These are phyloP conservation scores for Cladosporium sp. DNA, from an alignment of 2,329 filamentous ascomycete genomes.

Conservation along the genomic window DNA sequence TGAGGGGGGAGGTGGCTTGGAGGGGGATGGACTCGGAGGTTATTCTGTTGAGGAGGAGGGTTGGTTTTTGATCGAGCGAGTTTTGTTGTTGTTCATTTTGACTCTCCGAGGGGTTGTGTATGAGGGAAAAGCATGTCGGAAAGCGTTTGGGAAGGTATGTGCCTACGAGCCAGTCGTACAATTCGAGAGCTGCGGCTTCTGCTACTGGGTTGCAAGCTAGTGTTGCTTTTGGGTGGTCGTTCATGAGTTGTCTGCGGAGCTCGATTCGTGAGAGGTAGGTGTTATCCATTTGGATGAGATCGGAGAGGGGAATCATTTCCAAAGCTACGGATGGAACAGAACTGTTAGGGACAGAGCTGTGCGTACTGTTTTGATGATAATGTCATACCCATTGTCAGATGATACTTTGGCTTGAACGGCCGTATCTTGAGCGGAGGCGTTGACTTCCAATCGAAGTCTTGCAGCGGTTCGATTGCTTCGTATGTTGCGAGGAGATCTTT, in stretches of 20 bases:
- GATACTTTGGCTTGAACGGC: constrained; percentile 58
- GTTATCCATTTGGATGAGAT: constrained; percentile 56
- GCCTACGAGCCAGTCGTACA: constrained; percentile 52
- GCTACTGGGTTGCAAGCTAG: constrained; percentile 35
- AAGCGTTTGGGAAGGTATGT: constrained; percentile 56
- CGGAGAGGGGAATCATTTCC: constrained; percentile 49
- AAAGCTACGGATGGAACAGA: constrained; percentile 41
- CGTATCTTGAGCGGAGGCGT: constrained; percentile 52
- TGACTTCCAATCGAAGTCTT: constrained; percentile 48
- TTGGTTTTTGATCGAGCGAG: background rate
- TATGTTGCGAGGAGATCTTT: constrained; percentile 29
- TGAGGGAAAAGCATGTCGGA: constrained; percentile 41
- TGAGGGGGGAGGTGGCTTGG: constrained; percentile 27
- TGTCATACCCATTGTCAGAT: constrained; percentile 60
- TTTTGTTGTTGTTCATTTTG: constrained; percentile 17
- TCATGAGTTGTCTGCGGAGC: constrained; percentile 47
- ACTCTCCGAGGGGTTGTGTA: constrained; percentile 8
- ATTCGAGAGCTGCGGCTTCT: constrained; percentile 49
- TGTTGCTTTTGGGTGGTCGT: constrained; percentile 39
- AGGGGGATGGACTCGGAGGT: constrained; percentile 43
- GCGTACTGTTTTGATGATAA: too few species aligned
- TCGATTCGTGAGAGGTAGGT: constrained; percentile 52
- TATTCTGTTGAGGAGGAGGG: constrained; percentile 41
- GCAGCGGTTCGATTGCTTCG: constrained; percentile 42
- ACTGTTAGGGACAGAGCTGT: too few species aligned